Evolutionary conservation across 2,329 filamentous ascomycete species (phyloP), one percentile per base, ranked within the genome.

Genomic region (Pochonia chlamydosporia): DNA sequence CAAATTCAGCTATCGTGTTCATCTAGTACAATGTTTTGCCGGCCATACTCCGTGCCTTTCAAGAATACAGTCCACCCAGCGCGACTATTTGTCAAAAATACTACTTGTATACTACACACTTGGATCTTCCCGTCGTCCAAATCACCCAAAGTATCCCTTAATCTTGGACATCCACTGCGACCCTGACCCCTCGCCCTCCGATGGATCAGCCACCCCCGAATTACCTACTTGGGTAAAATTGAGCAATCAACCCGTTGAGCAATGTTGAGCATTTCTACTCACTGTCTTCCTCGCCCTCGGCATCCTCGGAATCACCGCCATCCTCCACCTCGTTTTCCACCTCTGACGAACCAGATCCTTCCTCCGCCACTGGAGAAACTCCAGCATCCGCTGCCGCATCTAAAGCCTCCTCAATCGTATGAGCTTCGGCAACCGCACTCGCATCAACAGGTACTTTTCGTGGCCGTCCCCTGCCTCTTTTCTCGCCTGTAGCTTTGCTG

Each of bases 291-390:
- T 52, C 49, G 40, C 51, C 55, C 14, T 59, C 52, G 9, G 53
- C 53, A 43, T 45, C 44, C 51, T 49, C 55, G 18, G 35, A 44
- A 7, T 50, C 52, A 21, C 49, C 45, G 26, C 53, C 52, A 23
- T 25, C 54, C 36, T 53, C 52, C 20, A 37, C 50, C 40, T 60
- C 60, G 13, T 60, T 62, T 40, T 62, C 64, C 5, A 52, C 48
- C 41, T 60, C 54, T 11, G 31, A 7, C 23, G 43, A 10, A 21
- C 5, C 10, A 25, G 10, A 14, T 20, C 44, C 23, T 35, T 16
- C 10, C 30, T 31, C 18, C 31, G 31, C 41, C 37, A 16, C 37
- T 5, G 1, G 10, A 42, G 30, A 28, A 23, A 13, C 33, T 20
- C 26, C 42, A 14, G 28, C 25, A n/a, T 41, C 24, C 25, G 11